A percentile compares a stretch with the other conserved stretches of the same genome.
Evolutionary conservation across 495 filamentous ascomycete species (phyloP).

Genomic region (Polyplosphaeria fusca): DNA sequence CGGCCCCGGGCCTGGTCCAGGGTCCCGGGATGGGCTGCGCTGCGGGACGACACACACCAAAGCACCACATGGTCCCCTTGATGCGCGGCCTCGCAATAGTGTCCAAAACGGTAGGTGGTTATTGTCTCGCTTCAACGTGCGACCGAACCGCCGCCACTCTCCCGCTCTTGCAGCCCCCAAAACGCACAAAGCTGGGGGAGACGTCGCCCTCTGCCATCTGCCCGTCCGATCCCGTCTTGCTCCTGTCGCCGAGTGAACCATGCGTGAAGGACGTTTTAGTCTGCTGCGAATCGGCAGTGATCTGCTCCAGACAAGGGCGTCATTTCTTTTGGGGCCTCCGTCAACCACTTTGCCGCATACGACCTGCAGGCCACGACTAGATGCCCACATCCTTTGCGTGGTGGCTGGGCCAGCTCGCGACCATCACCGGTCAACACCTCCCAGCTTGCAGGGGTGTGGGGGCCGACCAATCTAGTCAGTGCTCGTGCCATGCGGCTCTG

Average conservation of each 20-base stretch:
- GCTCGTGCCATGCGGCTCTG: slow-evolving; percentile 29
- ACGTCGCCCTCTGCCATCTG: too few species aligned
- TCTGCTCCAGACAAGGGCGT: slow-evolving; percentile 12
- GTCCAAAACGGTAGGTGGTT: neutral
- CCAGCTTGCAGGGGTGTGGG: slow-evolving; percentile 1
- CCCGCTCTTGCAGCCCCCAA: neutral
- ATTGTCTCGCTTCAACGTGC: slow-evolving; percentile 11
- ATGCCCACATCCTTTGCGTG: slow-evolving; percentile 21
- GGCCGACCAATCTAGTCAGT: neutral
- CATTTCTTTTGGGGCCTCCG: slow-evolving; percentile 22
- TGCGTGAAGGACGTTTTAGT: neutral
- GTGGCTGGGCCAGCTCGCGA: slow-evolving; percentile 26
- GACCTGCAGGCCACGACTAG: slow-evolving; percentile 13
- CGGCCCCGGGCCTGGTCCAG: slow-evolving; percentile 1
- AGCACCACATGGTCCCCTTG: slow-evolving; percentile 2
- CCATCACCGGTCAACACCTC: slow-evolving; percentile 24
- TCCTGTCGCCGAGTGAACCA: too few species aligned
- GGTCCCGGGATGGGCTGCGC: neutral
- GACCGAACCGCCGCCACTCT: neutral
- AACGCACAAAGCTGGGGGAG: slow-evolving; percentile 7
- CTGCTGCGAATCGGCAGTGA: slow-evolving; percentile 16
- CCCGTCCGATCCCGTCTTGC: too few species aligned
- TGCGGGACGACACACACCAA: slow-evolving; percentile 17
- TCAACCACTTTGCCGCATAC: slow-evolving; percentile 26
- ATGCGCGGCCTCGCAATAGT: slow-evolving; percentile 2